These are phyloP conservation scores for Hanseniaspora occidentalis DNA, from an alignment of 805 yeast species.

Conservation along the genomic window DNA sequence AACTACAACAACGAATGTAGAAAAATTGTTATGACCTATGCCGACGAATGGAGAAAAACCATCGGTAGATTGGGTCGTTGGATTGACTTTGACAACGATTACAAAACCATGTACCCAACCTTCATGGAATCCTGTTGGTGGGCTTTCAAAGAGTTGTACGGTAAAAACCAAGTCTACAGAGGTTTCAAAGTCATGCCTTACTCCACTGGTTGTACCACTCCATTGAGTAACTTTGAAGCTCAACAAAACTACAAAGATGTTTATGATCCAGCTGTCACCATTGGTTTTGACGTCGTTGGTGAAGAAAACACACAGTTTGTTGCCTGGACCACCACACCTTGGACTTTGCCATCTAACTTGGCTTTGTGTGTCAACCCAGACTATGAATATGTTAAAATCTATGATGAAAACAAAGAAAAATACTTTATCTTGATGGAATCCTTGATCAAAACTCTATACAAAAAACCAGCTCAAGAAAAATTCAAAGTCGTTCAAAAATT, in stretches of 20 bases:
- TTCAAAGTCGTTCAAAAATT: conserved; percentile 70
- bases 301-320: conserved; percentile 77
- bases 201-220: conserved; percentile 94
- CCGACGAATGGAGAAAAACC: conserved; percentile 87
- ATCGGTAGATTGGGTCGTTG: conserved; percentile 95
- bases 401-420: conserved; percentile 74
- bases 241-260: conserved; percentile 97
- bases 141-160: conserved; percentile 84
- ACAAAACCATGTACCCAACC: conserved; percentile 88
- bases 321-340: conserved; percentile 99
- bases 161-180: conserved; percentile 81
- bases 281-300: conserved; percentile 71
- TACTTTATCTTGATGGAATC: conserved; percentile 77
- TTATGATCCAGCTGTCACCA: conserved; percentile 88
- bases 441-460: conserved; percentile 73
- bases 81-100: conserved; percentile 98
- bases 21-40: conserved; percentile 93
- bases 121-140: conserved; percentile 99
- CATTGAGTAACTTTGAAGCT: conserved; percentile 94
- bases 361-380: conserved; percentile 86
- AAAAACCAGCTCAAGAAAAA: conserved; percentile 87
- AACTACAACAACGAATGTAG: conserved; percentile 93
- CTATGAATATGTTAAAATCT: conserved; percentile 83
- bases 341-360: conserved; percentile 95
- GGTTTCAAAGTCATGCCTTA: conserved; percentile 98